A percentile compares a stretch with the other conserved stretches of the same genome.
Conservation (phyloP, 371 early-diverging fungal genomes). For the Apophysomyces ossiformis region DNA sequence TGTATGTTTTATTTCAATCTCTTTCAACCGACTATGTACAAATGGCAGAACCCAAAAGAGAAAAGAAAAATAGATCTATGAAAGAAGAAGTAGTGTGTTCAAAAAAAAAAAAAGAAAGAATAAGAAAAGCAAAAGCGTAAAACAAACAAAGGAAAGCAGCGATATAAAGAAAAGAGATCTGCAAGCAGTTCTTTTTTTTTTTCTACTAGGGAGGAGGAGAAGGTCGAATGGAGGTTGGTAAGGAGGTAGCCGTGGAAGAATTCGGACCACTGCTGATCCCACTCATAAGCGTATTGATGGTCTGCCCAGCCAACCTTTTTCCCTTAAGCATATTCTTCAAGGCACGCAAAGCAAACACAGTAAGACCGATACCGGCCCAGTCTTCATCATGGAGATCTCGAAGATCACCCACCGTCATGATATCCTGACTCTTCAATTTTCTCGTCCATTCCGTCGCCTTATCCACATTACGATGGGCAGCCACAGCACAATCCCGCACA, state of each 20-base stretch:
- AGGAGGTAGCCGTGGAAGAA: not conserved
- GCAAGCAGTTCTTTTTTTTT: slow-evolving; percentile 3
- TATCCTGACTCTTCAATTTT: slow-evolving; percentile 76
- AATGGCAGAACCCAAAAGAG: slow-evolving; percentile 1
- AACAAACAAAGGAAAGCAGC: slow-evolving; percentile 1
- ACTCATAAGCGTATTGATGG: slow-evolving; percentile 7
- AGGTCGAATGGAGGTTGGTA: slow-evolving; percentile 7
- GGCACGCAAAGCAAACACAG: slow-evolving; percentile 88
- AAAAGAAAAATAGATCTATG: slow-evolving; percentile 10
- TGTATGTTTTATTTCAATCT: slow-evolving; percentile 8
- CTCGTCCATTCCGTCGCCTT: slow-evolving; percentile 81
- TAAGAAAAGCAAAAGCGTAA: not conserved
- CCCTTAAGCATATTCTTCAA: slow-evolving; percentile 82
- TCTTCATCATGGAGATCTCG: slow-evolving; percentile 80
- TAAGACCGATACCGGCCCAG: slow-evolving; percentile 79
- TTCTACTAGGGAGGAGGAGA: slow-evolving; percentile 6
- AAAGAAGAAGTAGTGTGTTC: not conserved
- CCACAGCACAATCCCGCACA: slow-evolving; percentile 70
- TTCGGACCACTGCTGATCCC: slow-evolving; percentile 1
- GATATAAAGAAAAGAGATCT: slow-evolving; percentile 2
- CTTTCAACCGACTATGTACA: slow-evolving; percentile 12
- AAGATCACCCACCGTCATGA: slow-evolving; percentile 85
- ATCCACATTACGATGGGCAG: slow-evolving; percentile 70
- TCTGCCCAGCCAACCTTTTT: slow-evolving; percentile 35
- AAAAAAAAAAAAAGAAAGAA: not conserved